These are phyloP conservation scores for Solanum aculeatissimum DNA, from an alignment of 305 asterid genomes.

Conservation along the genomic window DNA sequence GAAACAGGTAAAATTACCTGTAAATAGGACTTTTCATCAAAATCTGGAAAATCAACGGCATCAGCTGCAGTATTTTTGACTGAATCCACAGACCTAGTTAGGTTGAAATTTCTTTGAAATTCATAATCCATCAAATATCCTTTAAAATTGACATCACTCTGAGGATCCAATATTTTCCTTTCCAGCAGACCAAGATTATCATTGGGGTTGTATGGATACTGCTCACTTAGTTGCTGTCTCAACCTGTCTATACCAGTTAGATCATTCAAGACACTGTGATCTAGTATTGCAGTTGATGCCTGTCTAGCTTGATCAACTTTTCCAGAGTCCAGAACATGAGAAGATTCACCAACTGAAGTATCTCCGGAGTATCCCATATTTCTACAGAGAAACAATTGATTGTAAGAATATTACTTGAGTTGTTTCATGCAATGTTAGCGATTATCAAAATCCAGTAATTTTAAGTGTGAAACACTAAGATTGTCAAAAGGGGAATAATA, in stretches of 20 bases:
- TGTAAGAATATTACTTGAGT: not conserved
- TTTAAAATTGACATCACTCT: conserved; percentile 33
- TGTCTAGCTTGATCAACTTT: conserved; percentile 38
- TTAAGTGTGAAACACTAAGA: not conserved
- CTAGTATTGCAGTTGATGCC: conserved; percentile 26
- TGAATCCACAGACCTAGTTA: conserved; percentile 33
- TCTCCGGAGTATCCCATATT: conserved; percentile 42
- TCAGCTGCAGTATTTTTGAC: conserved; percentile 31
- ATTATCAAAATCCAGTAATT: not conserved
- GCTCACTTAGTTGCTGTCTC: conserved; percentile 40
- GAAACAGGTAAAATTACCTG: conserved; percentile 26
- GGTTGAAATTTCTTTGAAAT: conserved; percentile 40
- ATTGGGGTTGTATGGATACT: conserved; percentile 28
- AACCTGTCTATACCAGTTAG: conserved; percentile 30
- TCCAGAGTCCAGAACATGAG: conserved; percentile 9
- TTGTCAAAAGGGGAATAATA: not conserved
- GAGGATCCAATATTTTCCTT: conserved; percentile 27
- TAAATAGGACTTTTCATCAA: conserved; percentile 35
- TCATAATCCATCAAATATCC: conserved; percentile 36
- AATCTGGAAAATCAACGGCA: conserved; percentile 31
- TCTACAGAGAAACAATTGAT: conserved; percentile 14
- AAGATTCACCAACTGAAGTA: conserved; percentile 4
- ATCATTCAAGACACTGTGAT: conserved; percentile 44
- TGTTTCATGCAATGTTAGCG: not conserved
- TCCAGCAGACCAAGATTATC: conserved; percentile 37